A percentile compares a stretch with the other conserved stretches of the same genome.
phyloP scores from a whole-genome alignment of 1,139 yeast genomes.

The Magnusiomyces suaveolens region DNA sequence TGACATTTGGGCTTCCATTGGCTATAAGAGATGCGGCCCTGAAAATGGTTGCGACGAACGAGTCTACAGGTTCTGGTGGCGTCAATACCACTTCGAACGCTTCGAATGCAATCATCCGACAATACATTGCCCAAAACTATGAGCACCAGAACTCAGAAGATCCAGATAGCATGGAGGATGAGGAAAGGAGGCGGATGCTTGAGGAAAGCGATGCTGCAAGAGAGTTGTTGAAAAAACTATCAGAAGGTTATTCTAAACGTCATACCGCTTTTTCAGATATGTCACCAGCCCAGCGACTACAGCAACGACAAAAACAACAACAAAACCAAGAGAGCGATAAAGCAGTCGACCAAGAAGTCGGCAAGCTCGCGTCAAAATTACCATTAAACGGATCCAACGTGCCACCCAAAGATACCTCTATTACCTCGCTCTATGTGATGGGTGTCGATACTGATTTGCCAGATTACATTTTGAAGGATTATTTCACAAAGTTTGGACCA shows the following conservation, averaged over 20 bases:
- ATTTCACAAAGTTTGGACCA: slow-evolving; percentile 39
- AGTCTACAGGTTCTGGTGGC: slow-evolving; percentile 26
- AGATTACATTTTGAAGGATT: slow-evolving; percentile 46
- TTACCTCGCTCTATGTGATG: slow-evolving; percentile 57
- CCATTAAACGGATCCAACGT: slow-evolving; percentile 48
- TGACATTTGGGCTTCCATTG: slow-evolving; percentile 68
- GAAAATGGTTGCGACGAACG: slow-evolving; percentile 51
- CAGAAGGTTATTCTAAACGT: slow-evolving; percentile 29
- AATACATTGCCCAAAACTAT: slow-evolving; percentile 44
- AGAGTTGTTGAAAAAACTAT: slow-evolving; percentile 35
- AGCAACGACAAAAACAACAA: slow-evolving; percentile 1
- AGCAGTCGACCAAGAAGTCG: slow-evolving; percentile 36
- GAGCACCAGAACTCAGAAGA: slow-evolving; percentile 34
- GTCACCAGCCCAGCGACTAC: neutral
- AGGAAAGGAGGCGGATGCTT: slow-evolving; percentile 27
- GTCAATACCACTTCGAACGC: slow-evolving; percentile 9
- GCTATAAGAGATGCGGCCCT: slow-evolving; percentile 74
- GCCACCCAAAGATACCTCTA: slow-evolving; percentile 36
- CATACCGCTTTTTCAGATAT: neutral
- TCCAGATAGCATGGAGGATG: slow-evolving; percentile 29
- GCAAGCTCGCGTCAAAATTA: slow-evolving; percentile 43
- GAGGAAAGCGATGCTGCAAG: slow-evolving; percentile 30
- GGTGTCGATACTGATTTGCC: slow-evolving; percentile 63
- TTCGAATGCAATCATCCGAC: slow-evolving; percentile 41
- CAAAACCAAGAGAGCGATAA: slow-evolving; percentile 5